Conservation (phyloP, 192 early-diverging fungal species). For the Coemansia nantahalensis region DNA sequence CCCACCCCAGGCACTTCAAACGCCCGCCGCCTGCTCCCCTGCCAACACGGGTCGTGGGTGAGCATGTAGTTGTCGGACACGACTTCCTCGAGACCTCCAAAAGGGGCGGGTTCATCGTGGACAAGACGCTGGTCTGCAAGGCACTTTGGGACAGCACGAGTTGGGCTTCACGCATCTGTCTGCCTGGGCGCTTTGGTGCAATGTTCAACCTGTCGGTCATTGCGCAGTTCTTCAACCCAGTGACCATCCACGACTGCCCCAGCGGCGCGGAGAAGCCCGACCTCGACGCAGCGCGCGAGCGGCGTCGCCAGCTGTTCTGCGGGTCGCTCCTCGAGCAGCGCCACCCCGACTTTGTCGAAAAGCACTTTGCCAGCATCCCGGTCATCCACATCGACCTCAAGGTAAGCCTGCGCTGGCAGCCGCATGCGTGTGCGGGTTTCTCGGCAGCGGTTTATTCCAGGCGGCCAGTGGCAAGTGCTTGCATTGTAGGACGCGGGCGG, state of each 20-base stretch:
- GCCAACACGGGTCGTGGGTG: too few relatives aligned
- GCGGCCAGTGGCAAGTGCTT: too few relatives aligned
- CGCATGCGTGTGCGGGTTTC: too few relatives aligned
- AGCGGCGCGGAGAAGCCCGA: background rate
- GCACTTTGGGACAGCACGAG: background rate
- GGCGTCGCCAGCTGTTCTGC: constrained; percentile 2
- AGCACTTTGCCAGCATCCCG: constrained; percentile 6
- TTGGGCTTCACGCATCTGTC: constrained; percentile 1
- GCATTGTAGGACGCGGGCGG: too few relatives aligned
- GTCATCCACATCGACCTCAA: constrained; percentile 17
- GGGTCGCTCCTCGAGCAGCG: background rate
- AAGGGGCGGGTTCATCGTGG: too few relatives aligned
- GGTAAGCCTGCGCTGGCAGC: too few relatives aligned
- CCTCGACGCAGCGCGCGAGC: background rate
- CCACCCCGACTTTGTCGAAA: constrained; percentile 1
- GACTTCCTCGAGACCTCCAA: too few relatives aligned
- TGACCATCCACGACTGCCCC: background rate
- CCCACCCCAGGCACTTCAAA: too few relatives aligned
- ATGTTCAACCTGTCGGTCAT: constrained; percentile 24
- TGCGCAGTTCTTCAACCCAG: constrained; percentile 20
- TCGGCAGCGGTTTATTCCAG: too few relatives aligned
- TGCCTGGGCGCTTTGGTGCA: constrained; percentile 17
- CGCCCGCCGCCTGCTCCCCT: too few relatives aligned
- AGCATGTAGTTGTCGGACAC: too few relatives aligned
- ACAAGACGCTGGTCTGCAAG: background rate